Conservation (phyloP, 306 rosid species). For the Prunus mongolica region DNA sequence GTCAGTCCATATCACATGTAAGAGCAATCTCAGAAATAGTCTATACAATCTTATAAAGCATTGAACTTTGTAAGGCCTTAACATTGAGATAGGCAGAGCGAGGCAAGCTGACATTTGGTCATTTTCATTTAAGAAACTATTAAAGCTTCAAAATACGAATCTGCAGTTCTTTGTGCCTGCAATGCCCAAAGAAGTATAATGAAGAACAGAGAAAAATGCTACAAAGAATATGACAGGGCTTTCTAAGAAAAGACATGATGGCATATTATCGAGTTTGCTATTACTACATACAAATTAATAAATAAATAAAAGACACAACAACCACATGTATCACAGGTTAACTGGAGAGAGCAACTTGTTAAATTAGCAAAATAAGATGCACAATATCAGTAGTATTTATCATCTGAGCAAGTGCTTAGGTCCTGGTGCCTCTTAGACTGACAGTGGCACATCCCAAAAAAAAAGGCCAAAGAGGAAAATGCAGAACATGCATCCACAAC, state of each 20-base stretch:
- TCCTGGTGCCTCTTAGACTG: neutral
- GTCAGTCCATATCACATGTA: neutral
- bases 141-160: neutral
- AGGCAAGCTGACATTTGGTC: neutral
- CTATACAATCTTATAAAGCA: neutral
- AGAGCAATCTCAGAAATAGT: neutral
- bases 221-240: neutral
- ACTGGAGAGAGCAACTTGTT: neutral
- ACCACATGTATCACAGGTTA: no score
- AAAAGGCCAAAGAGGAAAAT: neutral
- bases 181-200: neutral
- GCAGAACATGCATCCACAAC: neutral
- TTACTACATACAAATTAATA: neutral
- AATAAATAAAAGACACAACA: no score
- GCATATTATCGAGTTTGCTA: neutral
- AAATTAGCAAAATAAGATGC: neutral
- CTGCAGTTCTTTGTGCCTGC: neutral
- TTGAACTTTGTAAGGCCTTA: neutral
- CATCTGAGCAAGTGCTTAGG: neutral
- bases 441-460: neutral
- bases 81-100: neutral
- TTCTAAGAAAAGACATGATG: neutral
- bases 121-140: neutral
- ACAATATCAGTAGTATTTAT: neutral
- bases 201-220: neutral